These are phyloP conservation scores for Nepenthes mirabilis DNA, from an alignment of 148 eudicot species.

Conservation along the genomic window DNA sequence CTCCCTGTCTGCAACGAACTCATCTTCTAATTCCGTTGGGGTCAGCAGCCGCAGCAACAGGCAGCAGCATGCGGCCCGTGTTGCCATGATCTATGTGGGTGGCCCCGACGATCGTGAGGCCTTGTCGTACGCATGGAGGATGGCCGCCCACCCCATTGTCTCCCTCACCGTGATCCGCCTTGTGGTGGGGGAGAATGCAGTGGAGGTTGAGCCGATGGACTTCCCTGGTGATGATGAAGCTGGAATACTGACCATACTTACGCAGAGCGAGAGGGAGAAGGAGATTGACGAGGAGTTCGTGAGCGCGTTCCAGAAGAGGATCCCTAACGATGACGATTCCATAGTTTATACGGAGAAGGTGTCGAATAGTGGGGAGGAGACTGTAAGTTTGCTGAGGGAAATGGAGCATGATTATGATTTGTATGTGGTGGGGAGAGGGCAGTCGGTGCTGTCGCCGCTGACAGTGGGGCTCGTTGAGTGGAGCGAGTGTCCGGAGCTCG, in stretches of 20 bases:
- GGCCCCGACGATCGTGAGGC: constrained; percentile 82
- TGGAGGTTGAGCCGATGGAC: not conserved
- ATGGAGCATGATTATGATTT: constrained; percentile 32
- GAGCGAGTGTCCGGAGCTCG: constrained; percentile 46
- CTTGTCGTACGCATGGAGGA: constrained; percentile 41
- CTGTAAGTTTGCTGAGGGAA: constrained; percentile 22
- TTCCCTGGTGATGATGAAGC: not conserved
- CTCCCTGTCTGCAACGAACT: not conserved
- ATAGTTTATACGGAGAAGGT: constrained; percentile 21
- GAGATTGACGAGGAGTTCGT: constrained; percentile 27
- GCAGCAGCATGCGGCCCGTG: not conserved
- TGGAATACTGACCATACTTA: not conserved
- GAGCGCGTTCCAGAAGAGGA: constrained; percentile 7
- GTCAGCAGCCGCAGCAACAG: not conserved
- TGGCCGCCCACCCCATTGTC: constrained; percentile 24
- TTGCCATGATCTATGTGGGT: constrained; percentile 47
- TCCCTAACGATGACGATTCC: constrained; percentile 2
- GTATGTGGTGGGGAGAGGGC: constrained; percentile 35
- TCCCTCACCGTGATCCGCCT: constrained; percentile 42
- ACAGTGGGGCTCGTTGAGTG: constrained; percentile 32
- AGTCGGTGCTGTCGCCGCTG: constrained; percentile 16
- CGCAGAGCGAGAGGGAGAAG: constrained; percentile 23
- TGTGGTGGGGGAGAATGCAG: constrained; percentile 12
- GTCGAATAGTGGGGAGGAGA: constrained; percentile 34
- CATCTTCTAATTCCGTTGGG: not conserved